Evolutionary conservation across 73 alveolate genomes (phyloP), one percentile per base, ranked within the genome.

Genomic region (Stentor coeruleus): DNA sequence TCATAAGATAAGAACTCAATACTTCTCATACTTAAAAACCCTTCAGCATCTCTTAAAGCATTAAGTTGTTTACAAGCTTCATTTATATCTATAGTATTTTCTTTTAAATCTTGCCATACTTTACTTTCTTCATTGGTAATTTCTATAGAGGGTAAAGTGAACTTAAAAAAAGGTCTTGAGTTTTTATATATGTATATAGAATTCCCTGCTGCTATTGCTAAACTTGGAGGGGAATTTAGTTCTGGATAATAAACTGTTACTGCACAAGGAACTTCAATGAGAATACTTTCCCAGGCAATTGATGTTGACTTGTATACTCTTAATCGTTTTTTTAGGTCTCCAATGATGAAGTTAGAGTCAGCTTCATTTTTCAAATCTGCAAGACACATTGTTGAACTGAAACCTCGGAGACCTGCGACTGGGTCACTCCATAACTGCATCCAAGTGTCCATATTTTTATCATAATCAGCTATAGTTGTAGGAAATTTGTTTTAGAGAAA

Each of bases 121-220:
- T 84, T 81, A n/a, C 74, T 85, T 87, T 96, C 99, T 39, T 92
- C 96, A 76, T 87, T 81, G 83, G 93, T 84, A 26, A 81, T 73
- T 76, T 55, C 80, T 38, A 90, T 91, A 36, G 83, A 84, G 20
- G 99, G 99, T 80, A 96, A 81, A 4, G 92, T 92, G 84, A 92
- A 93, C 81, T 92, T 89, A 83, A 82, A 88, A 59, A 74, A 79
- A n/a, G 95, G 96, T 82, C 88, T 80, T 81, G 91, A 88, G 74
- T 87, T 84, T 75, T 85, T 90, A 80, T 92, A 96, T 82, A 92
- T 89, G 89, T 59, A 94, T 72, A 96, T 58, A 38, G 88, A 77
- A 49, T 82, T 73, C 14, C 96, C 99, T 76, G 94, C 87, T 0
- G 99, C 99, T 30, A 96, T 92, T 4, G 97, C 99, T 74, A 96